phyloP scores from a whole-genome alignment of 352 stramenopile genomes.

The Globisporangium irregulare region DNA sequence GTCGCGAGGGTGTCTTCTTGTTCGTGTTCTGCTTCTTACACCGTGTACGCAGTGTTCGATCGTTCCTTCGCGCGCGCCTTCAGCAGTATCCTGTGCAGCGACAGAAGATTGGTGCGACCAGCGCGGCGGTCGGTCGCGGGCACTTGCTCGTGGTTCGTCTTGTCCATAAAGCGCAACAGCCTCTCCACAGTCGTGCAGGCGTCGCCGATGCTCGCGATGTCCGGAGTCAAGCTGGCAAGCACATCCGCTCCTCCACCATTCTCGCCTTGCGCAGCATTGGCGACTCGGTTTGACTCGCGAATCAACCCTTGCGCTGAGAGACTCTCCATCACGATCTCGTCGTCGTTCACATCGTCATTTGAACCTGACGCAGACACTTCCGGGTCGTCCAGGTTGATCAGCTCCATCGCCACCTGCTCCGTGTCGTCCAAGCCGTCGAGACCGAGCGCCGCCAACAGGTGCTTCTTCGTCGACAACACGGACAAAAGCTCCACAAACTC shows the following conservation, averaged over 20 bases:
- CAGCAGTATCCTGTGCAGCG: conserved; percentile 48
- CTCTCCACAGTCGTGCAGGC: conserved; percentile 36
- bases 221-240: conserved; percentile 18
- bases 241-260: conserved; percentile 12
- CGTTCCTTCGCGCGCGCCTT: conserved; percentile 47
- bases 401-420: conserved; percentile 32
- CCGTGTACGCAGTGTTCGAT: conserved; percentile 21
- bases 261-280: conserved; percentile 7
- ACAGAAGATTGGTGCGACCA: conserved; percentile 39
- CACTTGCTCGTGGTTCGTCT: conserved; percentile 20
- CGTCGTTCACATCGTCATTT: conserved; percentile 32
- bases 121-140: conserved; percentile 36
- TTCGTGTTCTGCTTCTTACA: conserved; percentile 8
- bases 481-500: conserved; percentile 28
- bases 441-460: conserved; percentile 32
- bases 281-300: conserved; percentile 33
- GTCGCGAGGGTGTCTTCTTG: neutral
- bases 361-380: conserved; percentile 20
- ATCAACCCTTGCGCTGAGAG: conserved; percentile 51
- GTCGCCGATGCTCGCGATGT: conserved; percentile 34
- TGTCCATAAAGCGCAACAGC: conserved; percentile 45
- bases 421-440: conserved; percentile 26
- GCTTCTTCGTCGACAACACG: conserved; percentile 21
- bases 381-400: conserved; percentile 41
- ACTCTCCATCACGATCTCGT: conserved; percentile 63